A percentile compares a stretch with the other conserved stretches of the same genome.
Evolutionary conservation across 2,329 filamentous ascomycete genomes (phyloP).

Genomic region (Fusarium sp.): DNA sequence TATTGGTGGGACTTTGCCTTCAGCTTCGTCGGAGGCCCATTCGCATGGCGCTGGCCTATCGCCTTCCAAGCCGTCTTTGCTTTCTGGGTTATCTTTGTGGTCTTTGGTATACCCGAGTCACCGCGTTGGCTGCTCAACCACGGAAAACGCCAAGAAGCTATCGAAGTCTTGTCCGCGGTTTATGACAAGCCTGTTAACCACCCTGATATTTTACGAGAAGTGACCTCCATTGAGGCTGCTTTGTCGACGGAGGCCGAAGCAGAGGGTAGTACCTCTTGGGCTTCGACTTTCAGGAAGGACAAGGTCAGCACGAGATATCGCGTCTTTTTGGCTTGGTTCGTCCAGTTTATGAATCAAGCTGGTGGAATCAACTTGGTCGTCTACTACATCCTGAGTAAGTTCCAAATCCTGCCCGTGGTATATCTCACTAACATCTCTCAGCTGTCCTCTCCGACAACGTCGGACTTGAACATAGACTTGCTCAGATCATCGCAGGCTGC

Average conservation of each 20-base stretch:
- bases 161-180: slow-evolving; percentile 53
- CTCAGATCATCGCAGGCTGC: slow-evolving; percentile 53
- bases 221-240: slow-evolving; percentile 56
- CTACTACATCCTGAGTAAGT: slow-evolving; percentile 51
- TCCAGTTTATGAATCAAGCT: slow-evolving; percentile 56
- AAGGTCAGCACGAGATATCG: slow-evolving; percentile 31
- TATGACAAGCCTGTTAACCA: slow-evolving; percentile 55
- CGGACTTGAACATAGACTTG: slow-evolving; percentile 43
- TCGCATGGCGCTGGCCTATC: slow-evolving; percentile 46
- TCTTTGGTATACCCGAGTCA: slow-evolving; percentile 57
- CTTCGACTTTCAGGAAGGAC: slow-evolving; percentile 51
- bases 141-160: slow-evolving; percentile 53
- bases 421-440: not conserved
- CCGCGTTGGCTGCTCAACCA: slow-evolving; percentile 57
- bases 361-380: slow-evolving; percentile 62
- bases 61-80: slow-evolving; percentile 54
- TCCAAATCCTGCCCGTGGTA: accelerated
- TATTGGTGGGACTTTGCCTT: slow-evolving; percentile 59
- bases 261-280: slow-evolving; percentile 50
- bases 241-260: slow-evolving; percentile 55
- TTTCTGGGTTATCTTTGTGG: slow-evolving; percentile 49
- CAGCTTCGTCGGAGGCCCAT: slow-evolving; percentile 46
- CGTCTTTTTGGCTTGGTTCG: slow-evolving; percentile 35
- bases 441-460: slow-evolving; percentile 51
- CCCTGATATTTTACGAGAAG: slow-evolving; percentile 50